These are phyloP conservation scores for Ulmus americana DNA, from an alignment of 331 rosid genomes.

Conservation along the genomic window DNA sequence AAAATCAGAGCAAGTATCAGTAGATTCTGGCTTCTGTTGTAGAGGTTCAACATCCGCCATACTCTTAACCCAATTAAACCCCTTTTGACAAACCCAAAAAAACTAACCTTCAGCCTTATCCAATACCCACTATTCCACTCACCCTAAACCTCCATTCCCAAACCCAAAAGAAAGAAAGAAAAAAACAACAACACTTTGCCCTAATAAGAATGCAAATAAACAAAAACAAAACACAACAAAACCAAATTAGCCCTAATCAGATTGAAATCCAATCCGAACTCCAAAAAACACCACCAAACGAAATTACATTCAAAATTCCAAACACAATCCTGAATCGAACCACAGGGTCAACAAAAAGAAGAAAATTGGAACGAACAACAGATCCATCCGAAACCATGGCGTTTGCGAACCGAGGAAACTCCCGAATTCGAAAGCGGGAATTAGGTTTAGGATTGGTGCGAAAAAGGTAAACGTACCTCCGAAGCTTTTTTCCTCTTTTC, in stretches of 20 bases:
- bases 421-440: conserved; percentile 25
- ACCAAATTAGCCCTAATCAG: conserved; percentile 20
- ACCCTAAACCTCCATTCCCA: conserved; percentile 33
- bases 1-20: conserved; percentile 65
- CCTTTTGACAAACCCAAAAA: neutral
- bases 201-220: conserved; percentile 24
- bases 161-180: conserved; percentile 19
- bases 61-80: conserved; percentile 28
- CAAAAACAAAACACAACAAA: conserved; percentile 24
- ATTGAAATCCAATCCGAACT: conserved; percentile 6
- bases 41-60: conserved; percentile 84
- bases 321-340: conserved; percentile 24
- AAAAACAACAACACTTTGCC: conserved; percentile 22
- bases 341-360: conserved; percentile 2
- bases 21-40: conserved; percentile 91
- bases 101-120: conserved; percentile 28
- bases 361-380: conserved; percentile 1
- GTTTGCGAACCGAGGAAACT: conserved; percentile 7
- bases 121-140: conserved; percentile 26
- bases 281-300: neutral
- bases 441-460: conserved; percentile 26
- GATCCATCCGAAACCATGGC: conserved; percentile 30
- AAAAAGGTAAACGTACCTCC: conserved; percentile 41
- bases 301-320: conserved; percentile 32
- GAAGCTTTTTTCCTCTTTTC: conserved; percentile 21